Evolutionary conservation across 2,329 filamentous ascomycete genomes (phyloP), one percentile per base, ranked within the genome.

Genomic region (Xylariaceae sp.): DNA sequence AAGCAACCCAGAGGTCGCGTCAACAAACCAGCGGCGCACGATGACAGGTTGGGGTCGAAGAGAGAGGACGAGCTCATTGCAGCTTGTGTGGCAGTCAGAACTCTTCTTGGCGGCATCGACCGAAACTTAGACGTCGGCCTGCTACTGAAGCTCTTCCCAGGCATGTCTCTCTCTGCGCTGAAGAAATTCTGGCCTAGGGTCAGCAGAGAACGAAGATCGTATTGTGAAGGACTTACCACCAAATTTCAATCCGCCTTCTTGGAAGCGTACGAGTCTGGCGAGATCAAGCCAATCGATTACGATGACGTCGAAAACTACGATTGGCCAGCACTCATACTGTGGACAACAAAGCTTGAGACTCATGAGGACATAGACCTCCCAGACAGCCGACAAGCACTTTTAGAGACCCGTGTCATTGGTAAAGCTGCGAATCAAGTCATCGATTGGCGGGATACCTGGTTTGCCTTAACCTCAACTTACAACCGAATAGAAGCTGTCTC

Each of bases 221-320:
- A 79, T 45, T 73, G 89, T 34, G 72, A 80, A 5, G 77, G 78
- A 39, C 63, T 88, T 42, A 83, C 81, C 5, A 72, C 76, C 6
- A 79, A 82, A 44, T 89, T 93, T 57, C 84, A 88, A 60, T 73
- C 80, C 14, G 76, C 74, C 7, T 89, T 89, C 59, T 70, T 90
- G 6, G 69, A 75, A 43, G 87, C 87, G 0, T 90, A 90, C 58
- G 80, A 84, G 57, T 75, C 74, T 1, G 78, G 79, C 9, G 77
- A 86, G 55, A 59, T 92, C 1, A 78, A 83, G 1, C 67, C 74
- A 2, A 74, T 92, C 17, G 74, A 90, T 64, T 88, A 81, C 57
- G 76, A 88, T 46, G 71, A 87, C 42, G 75, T 84, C 0, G 67
- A 79, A 38, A 76, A 78, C 1, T 90, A 89, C 53, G 85, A 92